Base-by-base conservation (phyloP, 768 basidiomycete genomes). In the Dacryopinax spathularia region DNA sequence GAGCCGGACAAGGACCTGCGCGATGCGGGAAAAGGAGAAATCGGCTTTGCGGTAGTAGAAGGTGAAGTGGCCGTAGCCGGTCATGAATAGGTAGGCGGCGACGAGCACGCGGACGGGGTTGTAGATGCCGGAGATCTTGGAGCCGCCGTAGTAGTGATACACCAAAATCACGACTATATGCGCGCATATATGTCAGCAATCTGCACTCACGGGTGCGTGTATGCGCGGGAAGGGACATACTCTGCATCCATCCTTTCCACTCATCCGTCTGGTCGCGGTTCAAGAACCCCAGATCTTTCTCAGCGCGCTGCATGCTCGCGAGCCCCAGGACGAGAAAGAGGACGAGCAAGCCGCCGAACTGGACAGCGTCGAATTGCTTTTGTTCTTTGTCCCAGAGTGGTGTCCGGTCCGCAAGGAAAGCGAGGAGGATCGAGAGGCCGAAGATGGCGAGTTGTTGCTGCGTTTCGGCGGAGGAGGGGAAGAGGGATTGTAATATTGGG, bases 191-290 rank as follows among this genome's bases (percentile, higher is more conserved):
- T n/a, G n/a, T n/a, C n/a, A 22, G 3, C 6, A 25, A n/a, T 33
- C 12, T 29, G 60, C 48, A 29, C 33, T 20, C 25, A 15, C 27
- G 63, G 20, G 10, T 6, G 18, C 5, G 13, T 13, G 16, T 48
- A 33, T 4, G n/a, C 62, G 18, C 20, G 6, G 33, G 15, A 25
- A 34, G 36, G 6, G 22, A 73, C 87, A 63, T 70, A 91, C 91
- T 79, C 78, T 96, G 92, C 92, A 96, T 96, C 92, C 92, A 96
- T 2, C 92, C 92, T 73, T 95, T 95, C 92, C 92, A 96, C 74
- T 96, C 92, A 68, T 96, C 91, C 1, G 91, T 95, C 73, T 95
- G 91, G 60, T 93, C 89, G 64, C 92, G 81, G 70, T 91, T 94
- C 68, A 96, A 76, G 74, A 93, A 90, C 0, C 92, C 92, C 61